Conservation (phyloP, 352 stramenopile genomes). For the Phytophthora chlamydospora region DNA sequence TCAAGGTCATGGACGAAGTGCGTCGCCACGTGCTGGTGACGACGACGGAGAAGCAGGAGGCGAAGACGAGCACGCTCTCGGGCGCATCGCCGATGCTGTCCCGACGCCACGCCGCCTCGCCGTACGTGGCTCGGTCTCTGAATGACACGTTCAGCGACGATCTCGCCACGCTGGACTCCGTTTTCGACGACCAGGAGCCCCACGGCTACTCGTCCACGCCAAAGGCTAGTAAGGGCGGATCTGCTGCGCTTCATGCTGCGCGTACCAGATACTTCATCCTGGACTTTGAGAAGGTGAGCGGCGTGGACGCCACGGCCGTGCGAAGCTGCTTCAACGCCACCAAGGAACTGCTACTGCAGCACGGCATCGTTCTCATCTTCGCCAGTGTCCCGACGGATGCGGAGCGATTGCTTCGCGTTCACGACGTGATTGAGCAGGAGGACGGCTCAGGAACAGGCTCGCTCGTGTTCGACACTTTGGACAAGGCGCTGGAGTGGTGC, state of each 20-base stretch:
- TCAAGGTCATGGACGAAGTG: conserved; percentile 90
- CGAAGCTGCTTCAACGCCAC: conserved; percentile 89
- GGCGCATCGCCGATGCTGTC: conserved; percentile 32
- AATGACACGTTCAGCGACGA: conserved; percentile 49
- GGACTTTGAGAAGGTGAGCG: conserved; percentile 89
- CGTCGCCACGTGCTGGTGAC: conserved; percentile 81
- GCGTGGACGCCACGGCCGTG: conserved; percentile 89
- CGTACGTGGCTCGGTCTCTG: conserved; percentile 37
- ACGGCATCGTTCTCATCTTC: conserved; percentile 82
- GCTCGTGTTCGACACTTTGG: conserved; percentile 84
- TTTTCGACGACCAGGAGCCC: conserved; percentile 44
- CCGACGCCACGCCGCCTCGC: conserved; percentile 23
- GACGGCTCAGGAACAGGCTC: conserved; percentile 57
- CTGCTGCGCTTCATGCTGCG: conserved; percentile 57
- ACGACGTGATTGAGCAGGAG: conserved; percentile 80
- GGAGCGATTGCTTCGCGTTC: conserved; percentile 75
- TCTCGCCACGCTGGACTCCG: conserved; percentile 67
- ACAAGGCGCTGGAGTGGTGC: conserved; percentile 87
- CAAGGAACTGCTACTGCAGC: conserved; percentile 79
- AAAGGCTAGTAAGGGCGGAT: conserved; percentile 29
- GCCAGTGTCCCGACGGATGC: conserved; percentile 69
- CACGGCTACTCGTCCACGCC: conserved; percentile 52
- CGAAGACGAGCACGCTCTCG: conserved; percentile 26
- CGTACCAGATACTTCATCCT: conserved; percentile 89
- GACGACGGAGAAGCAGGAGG: conserved; percentile 40